These are phyloP conservation scores for Haematococcus sp. DNA, from an alignment of 139 green algal species.

Conservation along the genomic window DNA sequence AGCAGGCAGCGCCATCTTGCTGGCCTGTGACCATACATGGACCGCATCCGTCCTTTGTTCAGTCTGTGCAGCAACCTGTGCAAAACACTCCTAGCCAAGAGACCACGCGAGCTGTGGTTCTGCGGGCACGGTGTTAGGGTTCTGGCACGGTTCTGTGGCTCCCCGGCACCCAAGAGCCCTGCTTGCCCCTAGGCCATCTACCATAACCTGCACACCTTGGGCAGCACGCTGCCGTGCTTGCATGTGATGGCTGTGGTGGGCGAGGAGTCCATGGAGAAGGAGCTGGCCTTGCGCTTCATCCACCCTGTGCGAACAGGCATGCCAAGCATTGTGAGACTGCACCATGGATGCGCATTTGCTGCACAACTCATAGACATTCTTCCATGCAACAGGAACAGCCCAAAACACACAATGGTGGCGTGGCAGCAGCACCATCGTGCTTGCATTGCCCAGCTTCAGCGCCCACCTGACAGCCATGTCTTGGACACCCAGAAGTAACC, in stretches of 20 bases:
- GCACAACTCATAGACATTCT: not conserved
- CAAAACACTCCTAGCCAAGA: no score
- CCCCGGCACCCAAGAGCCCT: no score
- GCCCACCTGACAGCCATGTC: no score
- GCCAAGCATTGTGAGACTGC: no score
- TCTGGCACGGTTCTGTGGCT: no score
- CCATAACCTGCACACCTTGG: conserved; percentile 14
- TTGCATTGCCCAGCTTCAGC: no score
- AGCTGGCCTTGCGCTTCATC: conserved; percentile 15
- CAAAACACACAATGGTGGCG: not conserved
- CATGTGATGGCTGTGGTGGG: conserved; percentile 56
- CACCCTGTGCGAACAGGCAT: not conserved
- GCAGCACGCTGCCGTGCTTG: conserved; percentile 53
- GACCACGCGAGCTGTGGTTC: no score
- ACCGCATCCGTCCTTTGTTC: no score
- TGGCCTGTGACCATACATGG: conserved; percentile 9
- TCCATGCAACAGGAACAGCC: not conserved
- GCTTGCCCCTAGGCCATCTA: not conserved
- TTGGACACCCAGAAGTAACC: no score
- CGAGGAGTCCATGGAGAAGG: conserved; percentile 12
- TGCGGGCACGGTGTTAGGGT: no score
- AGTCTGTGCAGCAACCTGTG: no score
- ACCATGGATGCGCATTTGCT: conserved; percentile 2
- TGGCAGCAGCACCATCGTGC: not conserved
- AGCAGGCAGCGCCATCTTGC: conserved; percentile 35